Evolutionary conservation across 495 filamentous ascomycete species (phyloP), one percentile per base, ranked within the genome.

Genomic region (Penicillium desertorum): DNA sequence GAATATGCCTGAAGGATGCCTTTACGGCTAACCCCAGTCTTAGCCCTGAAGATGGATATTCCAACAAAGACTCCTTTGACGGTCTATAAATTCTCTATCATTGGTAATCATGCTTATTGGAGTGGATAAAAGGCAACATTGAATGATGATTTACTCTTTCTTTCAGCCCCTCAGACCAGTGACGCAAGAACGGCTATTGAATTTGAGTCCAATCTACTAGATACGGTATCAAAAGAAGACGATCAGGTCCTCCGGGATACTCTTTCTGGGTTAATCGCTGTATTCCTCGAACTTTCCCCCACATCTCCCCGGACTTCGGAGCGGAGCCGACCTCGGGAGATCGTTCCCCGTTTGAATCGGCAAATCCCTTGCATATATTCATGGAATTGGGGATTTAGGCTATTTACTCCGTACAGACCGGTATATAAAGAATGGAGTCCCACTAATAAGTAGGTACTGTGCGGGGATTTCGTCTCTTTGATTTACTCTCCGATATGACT

Each of bases 221-320:
- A 32, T 20, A 3, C 29, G 29, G 29, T 10, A 20, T 48, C 27
- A 14, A 30, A 14, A 7, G 8, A 2, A n/a, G 43, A 7, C 2
- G 29, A 48, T 48, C 29, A 29, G 3, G n/a, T 2, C 5, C 27
- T 17, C n/a, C 4, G n/a, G 16, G 11, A 9, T 34, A 16, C 16
- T 8, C 1, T 32, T 48, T 48, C 10, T 32, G 10, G 17, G 29
- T 19, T 43, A 19, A 30, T 17, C 16, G 36, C 16, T 11, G 12
- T 12, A 16, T 37, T 36, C 10, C 22, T 19, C 25, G 16, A 30
- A 19, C 2, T 17, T 52, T n/a, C 9, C 51, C 37, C 51, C 51
- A 17, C 51, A 43, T 20, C 17, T n/a, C 3, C 11, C 58, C 45
- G 25, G 39, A 50, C 39, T 56, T 56, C 58, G 52, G 58, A 9